A percentile compares a stretch with the other conserved stretches of the same genome.
Evolutionary conservation across 208 protist species (phyloP).

Genomic region (Strigomonas galati): DNA sequence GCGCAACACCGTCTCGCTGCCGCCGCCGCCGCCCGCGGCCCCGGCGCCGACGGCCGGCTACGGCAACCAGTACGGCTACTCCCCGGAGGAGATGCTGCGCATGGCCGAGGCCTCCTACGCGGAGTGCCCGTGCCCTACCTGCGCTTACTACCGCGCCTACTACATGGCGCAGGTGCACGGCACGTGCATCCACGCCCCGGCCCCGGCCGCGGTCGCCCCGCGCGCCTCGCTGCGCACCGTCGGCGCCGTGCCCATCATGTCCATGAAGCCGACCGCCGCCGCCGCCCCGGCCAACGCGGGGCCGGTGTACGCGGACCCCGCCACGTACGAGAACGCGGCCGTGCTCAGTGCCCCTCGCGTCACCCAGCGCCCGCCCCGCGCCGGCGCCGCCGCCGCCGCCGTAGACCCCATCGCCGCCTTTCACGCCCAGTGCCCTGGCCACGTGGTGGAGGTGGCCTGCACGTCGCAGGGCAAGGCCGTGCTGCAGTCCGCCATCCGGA

Average conservation of each 20-base stretch:
- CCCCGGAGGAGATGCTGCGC: conserved; percentile 21
- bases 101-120: conserved; percentile 27
- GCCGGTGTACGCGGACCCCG: conserved; percentile 4
- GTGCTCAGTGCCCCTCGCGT: conserved; percentile 7
- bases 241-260: conserved; percentile 26
- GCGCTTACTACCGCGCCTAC: conserved; percentile 39
- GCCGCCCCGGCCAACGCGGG: background rate
- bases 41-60: conserved; percentile 1
- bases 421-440: conserved; percentile 29
- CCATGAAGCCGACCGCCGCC: conserved; percentile 10
- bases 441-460: conserved; percentile 59
- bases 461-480: conserved; percentile 49
- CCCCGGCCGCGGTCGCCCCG: background rate
- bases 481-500: conserved; percentile 45
- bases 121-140: conserved; percentile 47
- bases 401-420: conserved; percentile 17
- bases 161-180: conserved; percentile 17
- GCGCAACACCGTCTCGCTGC: conserved; percentile 27
- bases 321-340: background rate
- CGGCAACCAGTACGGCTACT: conserved; percentile 16
- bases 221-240: conserved; percentile 14
- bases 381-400: conserved; percentile 1
- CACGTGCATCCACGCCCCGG: background rate
- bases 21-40: background rate
- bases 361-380: background rate